Evolutionary conservation across 306 rosid genomes (phyloP).

Genomic region (Cucurbita argyrosperma): DNA sequence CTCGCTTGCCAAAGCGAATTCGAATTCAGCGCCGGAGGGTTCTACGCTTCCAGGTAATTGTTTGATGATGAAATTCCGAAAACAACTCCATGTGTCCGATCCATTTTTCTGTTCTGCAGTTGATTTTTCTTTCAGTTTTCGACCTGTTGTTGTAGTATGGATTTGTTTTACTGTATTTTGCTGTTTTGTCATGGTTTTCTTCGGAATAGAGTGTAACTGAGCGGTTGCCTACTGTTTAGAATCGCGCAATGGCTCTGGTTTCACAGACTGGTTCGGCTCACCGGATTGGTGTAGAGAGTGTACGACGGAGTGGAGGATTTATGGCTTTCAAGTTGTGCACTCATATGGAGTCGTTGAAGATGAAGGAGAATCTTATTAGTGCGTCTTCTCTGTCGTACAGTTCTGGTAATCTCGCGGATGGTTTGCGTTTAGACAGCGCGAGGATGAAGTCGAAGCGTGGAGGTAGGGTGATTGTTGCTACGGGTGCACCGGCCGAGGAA

Average conservation of each 20-base stretch:
- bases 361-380: slow-evolving; percentile 27
- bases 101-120: not conserved
- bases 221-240: slow-evolving; percentile 6
- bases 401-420: slow-evolving; percentile 24
- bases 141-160: not conserved
- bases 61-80: not conserved
- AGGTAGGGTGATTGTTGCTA: slow-evolving; percentile 42
- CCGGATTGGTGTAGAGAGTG: slow-evolving; percentile 15
- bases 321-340: slow-evolving; percentile 10
- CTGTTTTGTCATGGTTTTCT: not conserved
- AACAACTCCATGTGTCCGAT: not conserved
- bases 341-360: slow-evolving; percentile 19
- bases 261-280: slow-evolving; percentile 23
- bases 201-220: not conserved
- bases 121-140: not conserved
- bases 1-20: not conserved
- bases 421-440: slow-evolving; percentile 13
- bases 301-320: slow-evolving; percentile 19
- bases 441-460: slow-evolving; percentile 18
- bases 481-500: slow-evolving; percentile 93
- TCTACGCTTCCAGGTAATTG: not conserved
- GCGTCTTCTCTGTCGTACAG: slow-evolving; percentile 19
- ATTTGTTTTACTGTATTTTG: not conserved
- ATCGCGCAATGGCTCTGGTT: slow-evolving; percentile 38
- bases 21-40: not conserved